These are phyloP conservation scores for Polytrichum commune DNA, from an alignment of 225 moss, liverwort and hornwort species.

Conservation along the genomic window DNA sequence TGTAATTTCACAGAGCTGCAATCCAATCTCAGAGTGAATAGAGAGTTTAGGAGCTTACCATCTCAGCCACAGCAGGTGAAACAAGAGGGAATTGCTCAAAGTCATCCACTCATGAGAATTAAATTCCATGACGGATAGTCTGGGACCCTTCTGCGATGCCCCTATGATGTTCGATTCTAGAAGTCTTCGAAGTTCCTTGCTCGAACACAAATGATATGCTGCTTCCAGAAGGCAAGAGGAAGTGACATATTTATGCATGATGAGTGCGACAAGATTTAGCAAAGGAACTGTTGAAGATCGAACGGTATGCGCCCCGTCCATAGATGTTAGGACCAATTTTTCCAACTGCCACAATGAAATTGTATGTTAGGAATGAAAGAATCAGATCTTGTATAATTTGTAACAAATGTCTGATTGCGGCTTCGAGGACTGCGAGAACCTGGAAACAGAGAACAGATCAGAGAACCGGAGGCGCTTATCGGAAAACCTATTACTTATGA, in stretches of 20 bases:
- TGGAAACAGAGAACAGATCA: too few species aligned
- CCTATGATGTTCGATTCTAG: slow-evolving; percentile 49
- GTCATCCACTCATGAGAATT: slow-evolving; percentile 41
- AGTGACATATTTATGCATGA: slow-evolving; percentile 52
- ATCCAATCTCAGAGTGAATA: background rate
- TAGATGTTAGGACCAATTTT: slow-evolving; percentile 40
- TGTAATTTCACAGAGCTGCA: background rate
- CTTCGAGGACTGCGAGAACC: too few species aligned
- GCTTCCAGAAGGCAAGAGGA: slow-evolving; percentile 38
- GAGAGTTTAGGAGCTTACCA: slow-evolving; percentile 42
- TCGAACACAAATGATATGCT: slow-evolving; percentile 36
- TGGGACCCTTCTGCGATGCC: slow-evolving; percentile 47
- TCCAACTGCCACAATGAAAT: slow-evolving; percentile 39
- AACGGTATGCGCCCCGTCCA: slow-evolving; percentile 18
- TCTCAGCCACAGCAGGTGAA: slow-evolving; percentile 62
- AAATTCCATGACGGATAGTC: slow-evolving; percentile 28
- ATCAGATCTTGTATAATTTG: too few species aligned
- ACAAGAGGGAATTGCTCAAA: slow-evolving; percentile 50
- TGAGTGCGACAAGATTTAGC: slow-evolving; percentile 54
- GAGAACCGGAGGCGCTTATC: too few species aligned
- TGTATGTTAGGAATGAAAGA: background rate
- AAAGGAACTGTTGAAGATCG: slow-evolving; percentile 31
- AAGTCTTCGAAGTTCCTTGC: slow-evolving; percentile 39
- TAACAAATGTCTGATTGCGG: too few species aligned
- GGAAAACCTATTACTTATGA: too few species aligned